phyloP scores from a whole-genome alignment of 345 rosid genomes.

The Geranium brycei region DNA sequence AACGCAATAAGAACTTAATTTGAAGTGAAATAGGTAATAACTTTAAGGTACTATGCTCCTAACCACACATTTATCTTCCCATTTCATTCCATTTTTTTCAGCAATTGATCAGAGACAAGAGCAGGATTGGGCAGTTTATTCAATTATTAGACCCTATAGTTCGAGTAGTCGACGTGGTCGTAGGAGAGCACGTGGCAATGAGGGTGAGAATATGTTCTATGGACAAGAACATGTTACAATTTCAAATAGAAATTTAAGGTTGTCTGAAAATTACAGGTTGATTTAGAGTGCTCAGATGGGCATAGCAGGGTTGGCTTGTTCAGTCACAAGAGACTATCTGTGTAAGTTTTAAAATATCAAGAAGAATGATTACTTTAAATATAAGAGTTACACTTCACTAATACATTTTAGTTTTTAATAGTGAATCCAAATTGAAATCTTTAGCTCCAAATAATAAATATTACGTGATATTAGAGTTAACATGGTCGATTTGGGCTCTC shows the following conservation, averaged over 20 bases:
- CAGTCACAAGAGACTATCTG: constrained; percentile 68
- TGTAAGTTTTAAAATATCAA: constrained; percentile 26
- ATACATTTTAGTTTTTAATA: too few species aligned
- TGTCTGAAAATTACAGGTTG: constrained; percentile 36
- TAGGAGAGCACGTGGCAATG: constrained; percentile 86
- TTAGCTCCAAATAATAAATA: too few species aligned
- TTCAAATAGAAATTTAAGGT: too few species aligned
- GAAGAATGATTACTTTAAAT: background rate
- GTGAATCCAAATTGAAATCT: too few species aligned
- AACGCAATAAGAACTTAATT: too few species aligned
- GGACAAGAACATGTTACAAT: too few species aligned
- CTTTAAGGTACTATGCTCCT: too few species aligned
- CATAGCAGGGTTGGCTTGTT: constrained; percentile 49
- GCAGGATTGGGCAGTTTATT: constrained; percentile 64
- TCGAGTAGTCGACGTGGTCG: constrained; percentile 61
- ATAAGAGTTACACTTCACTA: background rate
- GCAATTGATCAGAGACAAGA: constrained; percentile 68
- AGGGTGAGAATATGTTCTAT: constrained; percentile 35
- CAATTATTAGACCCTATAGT: constrained; percentile 69
- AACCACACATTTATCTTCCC: too few species aligned
- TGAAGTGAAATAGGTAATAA: too few species aligned
- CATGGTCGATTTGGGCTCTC: too few species aligned
- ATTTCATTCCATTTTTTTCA: constrained; percentile 8
- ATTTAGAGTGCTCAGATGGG: constrained; percentile 74
- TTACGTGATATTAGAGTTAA: too few species aligned